Percentiles rank a stretch among this genome's conserved stretches.
phyloP scores from a whole-genome alignment of 2,329 filamentous ascomycete genomes.

The Colletotrichum cordylinicola region DNA sequence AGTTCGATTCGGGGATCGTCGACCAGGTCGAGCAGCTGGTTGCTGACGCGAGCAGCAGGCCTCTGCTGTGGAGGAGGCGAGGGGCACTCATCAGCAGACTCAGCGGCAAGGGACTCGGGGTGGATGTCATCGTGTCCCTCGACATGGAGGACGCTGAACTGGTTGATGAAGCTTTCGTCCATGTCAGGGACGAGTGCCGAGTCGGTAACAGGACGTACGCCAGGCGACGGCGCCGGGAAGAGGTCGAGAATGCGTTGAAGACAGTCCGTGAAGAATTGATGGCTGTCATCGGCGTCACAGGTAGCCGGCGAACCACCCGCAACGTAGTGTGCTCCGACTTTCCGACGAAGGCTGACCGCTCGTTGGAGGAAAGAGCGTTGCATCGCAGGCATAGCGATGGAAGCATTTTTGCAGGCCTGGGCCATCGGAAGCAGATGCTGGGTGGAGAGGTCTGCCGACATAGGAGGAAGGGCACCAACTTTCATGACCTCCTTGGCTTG shows the following conservation, averaged over 20 bases:
- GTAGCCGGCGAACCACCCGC: not conserved
- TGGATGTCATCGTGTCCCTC: not conserved
- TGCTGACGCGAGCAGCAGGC: not conserved
- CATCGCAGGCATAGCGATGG: not conserved
- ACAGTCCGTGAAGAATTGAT: not conserved
- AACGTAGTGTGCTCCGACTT: not conserved
- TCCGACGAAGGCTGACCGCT: not conserved
- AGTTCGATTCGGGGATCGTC: not conserved
- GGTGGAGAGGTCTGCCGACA: not conserved
- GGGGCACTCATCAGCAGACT: not conserved
- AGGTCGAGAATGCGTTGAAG: not conserved
- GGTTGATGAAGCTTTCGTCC: not conserved
- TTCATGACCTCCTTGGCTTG: not conserved
- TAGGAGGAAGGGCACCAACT: not conserved
- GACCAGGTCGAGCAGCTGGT: not conserved
- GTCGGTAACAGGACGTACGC: not conserved
- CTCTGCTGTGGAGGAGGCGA: not conserved
- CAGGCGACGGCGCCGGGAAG: not conserved
- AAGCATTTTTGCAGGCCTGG: not conserved
- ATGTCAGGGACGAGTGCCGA: not conserved
- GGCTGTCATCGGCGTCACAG: not conserved
- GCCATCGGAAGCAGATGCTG: not conserved
- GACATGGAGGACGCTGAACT: not conserved
- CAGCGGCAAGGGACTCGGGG: not conserved
- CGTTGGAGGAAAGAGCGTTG: not conserved